A percentile compares a stretch with the other conserved stretches of the same genome.
These are phyloP conservation scores for Aspergillus puulaauensis DNA, from an alignment of 2,329 filamentous ascomycete species.

Conservation along the genomic window DNA sequence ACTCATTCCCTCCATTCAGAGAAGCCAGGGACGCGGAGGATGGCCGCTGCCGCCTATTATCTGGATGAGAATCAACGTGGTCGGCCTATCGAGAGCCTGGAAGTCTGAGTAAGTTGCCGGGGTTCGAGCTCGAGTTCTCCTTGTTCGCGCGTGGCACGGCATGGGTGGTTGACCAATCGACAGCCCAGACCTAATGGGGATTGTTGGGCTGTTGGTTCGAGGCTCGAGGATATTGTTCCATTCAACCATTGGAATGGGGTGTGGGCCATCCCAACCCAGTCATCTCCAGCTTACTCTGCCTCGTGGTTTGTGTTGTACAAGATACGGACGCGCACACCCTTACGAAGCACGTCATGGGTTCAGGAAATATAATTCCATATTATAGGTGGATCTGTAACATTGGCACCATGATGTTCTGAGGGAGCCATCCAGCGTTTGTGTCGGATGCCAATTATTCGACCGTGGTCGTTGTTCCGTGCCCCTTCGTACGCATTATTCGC, in stretches of 20 bases:
- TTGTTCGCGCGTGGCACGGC: background rate
- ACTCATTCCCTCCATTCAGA: background rate
- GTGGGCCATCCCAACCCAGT: background rate
- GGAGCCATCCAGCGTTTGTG: no score
- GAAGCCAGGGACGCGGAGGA: background rate
- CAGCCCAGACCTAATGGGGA: background rate
- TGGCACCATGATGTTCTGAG: background rate
- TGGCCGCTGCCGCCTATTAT: background rate
- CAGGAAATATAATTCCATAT: background rate
- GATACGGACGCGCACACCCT: background rate
- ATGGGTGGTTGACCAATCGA: background rate
- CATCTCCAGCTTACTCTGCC: background rate
- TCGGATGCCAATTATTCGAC: no score
- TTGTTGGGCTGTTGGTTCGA: background rate
- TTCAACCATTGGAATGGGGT: background rate
- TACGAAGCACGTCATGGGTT: background rate
- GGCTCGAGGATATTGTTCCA: background rate
- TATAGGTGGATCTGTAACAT: background rate
- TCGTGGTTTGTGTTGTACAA: slow-evolving; percentile 6
- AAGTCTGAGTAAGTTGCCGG: background rate
- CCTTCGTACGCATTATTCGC: background rate
- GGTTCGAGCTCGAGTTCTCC: background rate
- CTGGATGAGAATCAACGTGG: background rate
- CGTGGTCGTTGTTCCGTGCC: background rate
- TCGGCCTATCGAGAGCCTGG: background rate